phyloP scores from a whole-genome alignment of 768 basidiomycete species.

The Mycena floridula region DNA sequence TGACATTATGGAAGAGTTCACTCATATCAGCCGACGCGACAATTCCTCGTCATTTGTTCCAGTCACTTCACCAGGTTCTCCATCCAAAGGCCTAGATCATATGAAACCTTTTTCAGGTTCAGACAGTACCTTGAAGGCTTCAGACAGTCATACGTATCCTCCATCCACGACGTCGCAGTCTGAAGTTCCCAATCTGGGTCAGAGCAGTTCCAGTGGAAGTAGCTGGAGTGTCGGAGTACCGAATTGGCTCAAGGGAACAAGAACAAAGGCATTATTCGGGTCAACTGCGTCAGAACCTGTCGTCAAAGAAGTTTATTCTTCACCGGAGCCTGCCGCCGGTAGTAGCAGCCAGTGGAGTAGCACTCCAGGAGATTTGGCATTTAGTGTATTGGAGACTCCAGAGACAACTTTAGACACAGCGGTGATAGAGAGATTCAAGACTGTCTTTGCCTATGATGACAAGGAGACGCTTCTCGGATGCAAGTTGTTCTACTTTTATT shows the following conservation, averaged over 20 bases:
- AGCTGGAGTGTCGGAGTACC: conserved; percentile 67
- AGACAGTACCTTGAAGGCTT: conserved; percentile 17
- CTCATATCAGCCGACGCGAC: conserved; percentile 56
- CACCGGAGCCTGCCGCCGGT: conserved; percentile 10
- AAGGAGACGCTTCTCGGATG: conserved; percentile 85
- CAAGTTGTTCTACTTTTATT: conserved; percentile 23
- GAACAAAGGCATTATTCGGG: conserved; percentile 30
- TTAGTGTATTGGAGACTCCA: conserved; percentile 77
- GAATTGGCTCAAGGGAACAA: conserved; percentile 57
- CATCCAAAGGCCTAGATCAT: conserved; percentile 4
- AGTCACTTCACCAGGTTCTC: conserved; percentile 35
- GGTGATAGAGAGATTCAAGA: conserved; percentile 68
- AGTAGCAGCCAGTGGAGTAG: conserved; percentile 18
- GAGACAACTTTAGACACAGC: conserved; percentile 57
- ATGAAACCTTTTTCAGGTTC: no score
- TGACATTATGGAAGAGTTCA: conserved; percentile 51
- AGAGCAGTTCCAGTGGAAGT: conserved; percentile 22
- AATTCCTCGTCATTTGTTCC: conserved; percentile 57
- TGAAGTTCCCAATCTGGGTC: background rate
- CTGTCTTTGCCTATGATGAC: conserved; percentile 81
- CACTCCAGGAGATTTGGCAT: conserved; percentile 59
- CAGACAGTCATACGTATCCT: conserved; percentile 67
- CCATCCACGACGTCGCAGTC: conserved; percentile 42
- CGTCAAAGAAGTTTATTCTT: conserved; percentile 12
- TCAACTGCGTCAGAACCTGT: conserved; percentile 29